phyloP scores from a whole-genome alignment of 768 basidiomycete species.

The Clavulina sp. region DNA sequence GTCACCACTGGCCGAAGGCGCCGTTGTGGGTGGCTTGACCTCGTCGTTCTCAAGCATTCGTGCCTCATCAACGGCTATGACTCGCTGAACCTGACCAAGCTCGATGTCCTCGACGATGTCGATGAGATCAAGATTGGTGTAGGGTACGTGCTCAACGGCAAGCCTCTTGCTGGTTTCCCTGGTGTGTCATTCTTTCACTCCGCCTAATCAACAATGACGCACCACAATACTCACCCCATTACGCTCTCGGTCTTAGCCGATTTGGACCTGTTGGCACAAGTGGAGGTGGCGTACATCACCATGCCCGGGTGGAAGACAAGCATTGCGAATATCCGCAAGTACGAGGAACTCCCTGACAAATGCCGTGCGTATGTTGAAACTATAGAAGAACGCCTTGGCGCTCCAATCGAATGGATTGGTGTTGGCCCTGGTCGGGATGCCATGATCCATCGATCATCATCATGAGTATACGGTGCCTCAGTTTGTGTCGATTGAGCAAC shows the following conservation, averaged over 20 bases:
- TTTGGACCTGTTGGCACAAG: constrained; percentile 57
- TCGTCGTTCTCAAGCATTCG: constrained; percentile 88
- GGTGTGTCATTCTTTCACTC: constrained; percentile 29
- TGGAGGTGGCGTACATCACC: constrained; percentile 74
- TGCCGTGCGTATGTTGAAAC: constrained; percentile 77
- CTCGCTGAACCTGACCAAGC: constrained; percentile 81
- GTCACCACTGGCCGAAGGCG: constrained; percentile 83
- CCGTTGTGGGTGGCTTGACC: constrained; percentile 94
- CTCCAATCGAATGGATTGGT: constrained; percentile 82
- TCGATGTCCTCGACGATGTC: constrained; percentile 78
- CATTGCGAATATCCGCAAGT: constrained; percentile 45
- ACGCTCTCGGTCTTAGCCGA: constrained; percentile 37
- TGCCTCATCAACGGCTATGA: constrained; percentile 93
- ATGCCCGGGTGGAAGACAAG: constrained; percentile 81
- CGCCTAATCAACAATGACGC: neutral
- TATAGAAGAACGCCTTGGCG: constrained; percentile 56
- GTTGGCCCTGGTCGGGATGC: constrained; percentile 75
- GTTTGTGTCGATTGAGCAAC: too few relatives aligned
- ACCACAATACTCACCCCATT: neutral
- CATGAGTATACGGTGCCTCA: too few relatives aligned
- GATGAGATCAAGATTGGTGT: constrained; percentile 77
- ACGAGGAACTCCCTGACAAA: constrained; percentile 62
- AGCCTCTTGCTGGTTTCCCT: constrained; percentile 71
- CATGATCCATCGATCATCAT: too few relatives aligned
- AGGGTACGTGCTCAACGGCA: constrained; percentile 60